Evolutionary conservation across 352 stramenopile genomes (phyloP).

Genomic region (Phytophthora tentaculata): DNA sequence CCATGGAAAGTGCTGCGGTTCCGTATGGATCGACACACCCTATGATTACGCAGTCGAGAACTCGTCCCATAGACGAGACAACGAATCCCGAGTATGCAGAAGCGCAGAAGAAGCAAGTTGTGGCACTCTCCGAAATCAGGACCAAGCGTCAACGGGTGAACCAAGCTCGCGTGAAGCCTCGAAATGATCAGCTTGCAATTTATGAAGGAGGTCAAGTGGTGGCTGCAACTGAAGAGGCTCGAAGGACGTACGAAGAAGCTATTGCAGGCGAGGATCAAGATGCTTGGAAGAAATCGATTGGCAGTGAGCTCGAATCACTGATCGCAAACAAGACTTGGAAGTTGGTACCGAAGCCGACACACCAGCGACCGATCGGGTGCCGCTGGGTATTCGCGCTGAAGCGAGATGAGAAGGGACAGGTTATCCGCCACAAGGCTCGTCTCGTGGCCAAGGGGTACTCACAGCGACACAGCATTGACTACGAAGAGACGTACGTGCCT

Average conservation of each 20-base stretch:
- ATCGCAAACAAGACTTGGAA: not conserved
- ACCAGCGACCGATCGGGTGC: not conserved
- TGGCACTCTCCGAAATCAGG: not conserved
- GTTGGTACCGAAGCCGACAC: not conserved
- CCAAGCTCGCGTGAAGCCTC: not conserved
- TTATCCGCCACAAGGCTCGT: not conserved
- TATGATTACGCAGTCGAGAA: not conserved
- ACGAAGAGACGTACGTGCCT: constrained; percentile 13
- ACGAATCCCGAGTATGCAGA: not conserved
- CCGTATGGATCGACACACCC: not conserved
- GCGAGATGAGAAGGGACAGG: constrained; percentile 1
- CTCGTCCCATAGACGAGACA: not conserved
- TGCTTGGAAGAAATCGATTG: too few species aligned
- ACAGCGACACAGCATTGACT: constrained; percentile 3
- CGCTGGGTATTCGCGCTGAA: constrained; percentile 8
- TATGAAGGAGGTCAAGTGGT: not conserved
- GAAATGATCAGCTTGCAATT: not conserved
- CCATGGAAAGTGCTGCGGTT: not conserved
- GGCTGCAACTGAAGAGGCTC: not conserved
- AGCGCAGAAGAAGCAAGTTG: not conserved
- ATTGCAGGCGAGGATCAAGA: too few species aligned
- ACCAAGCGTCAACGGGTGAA: not conserved
- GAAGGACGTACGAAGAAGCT: not conserved
- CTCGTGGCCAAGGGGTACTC: constrained; percentile 2
- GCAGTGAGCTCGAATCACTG: not conserved